phyloP scores from a whole-genome alignment of 192 early-diverging fungal genomes.

The Backusella tuberculispora region DNA sequence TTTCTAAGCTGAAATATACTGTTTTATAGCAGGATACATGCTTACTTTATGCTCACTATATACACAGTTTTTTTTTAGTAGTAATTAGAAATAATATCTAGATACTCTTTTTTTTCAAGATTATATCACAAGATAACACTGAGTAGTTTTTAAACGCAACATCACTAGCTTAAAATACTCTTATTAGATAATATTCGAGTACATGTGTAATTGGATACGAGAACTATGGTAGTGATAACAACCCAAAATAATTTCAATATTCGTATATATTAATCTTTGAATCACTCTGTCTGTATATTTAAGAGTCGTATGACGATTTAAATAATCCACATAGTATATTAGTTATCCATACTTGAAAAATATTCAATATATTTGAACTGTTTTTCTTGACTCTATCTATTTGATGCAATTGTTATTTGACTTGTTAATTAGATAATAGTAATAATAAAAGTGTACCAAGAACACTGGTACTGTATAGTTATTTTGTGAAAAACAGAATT shows the following conservation, averaged over 20 bases:
- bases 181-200: conserved; percentile 5
- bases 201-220: background rate
- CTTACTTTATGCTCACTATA: background rate
- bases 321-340: too few relatives aligned
- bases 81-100: background rate
- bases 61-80: background rate
- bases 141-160: background rate
- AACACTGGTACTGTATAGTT: too few relatives aligned
- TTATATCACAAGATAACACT: background rate
- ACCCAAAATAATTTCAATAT: background rate
- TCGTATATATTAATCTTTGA: too few relatives aligned
- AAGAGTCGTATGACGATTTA: too few relatives aligned
- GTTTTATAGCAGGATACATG: background rate
- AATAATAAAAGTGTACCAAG: too few relatives aligned
- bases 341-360: too few relatives aligned
- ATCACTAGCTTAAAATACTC: background rate
- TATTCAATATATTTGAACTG: too few relatives aligned
- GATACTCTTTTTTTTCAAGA: background rate
- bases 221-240: background rate
- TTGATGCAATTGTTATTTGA: too few relatives aligned
- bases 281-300: too few relatives aligned
- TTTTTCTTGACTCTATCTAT: too few relatives aligned
- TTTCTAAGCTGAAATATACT: background rate
- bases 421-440: too few relatives aligned
- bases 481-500: too few relatives aligned